Evolutionary conservation across 306 rosid species (phyloP).

Genomic region (Prunus salicina): DNA sequence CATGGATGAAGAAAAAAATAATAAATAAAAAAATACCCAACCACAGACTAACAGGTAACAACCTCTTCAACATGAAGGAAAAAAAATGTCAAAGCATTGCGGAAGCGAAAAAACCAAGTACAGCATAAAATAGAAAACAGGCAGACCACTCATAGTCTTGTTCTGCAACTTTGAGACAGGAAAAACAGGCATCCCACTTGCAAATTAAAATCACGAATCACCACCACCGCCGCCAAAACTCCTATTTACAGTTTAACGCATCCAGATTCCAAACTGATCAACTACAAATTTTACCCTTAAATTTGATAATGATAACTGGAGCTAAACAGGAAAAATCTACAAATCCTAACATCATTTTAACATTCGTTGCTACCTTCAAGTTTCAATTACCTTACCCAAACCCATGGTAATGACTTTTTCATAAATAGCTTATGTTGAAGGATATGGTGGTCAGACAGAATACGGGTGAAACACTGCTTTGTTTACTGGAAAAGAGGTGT

Average conservation of each 20-base stretch:
- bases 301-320: not conserved
- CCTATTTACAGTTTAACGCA: not conserved
- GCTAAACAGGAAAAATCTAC: not conserved
- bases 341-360: slow-evolving; percentile 1
- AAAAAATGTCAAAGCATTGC: not conserved
- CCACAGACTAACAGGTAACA: not conserved
- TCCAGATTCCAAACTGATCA: not conserved
- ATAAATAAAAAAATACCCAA: not conserved
- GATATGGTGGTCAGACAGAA: not conserved
- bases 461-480: not conserved
- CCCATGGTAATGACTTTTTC: not conserved
- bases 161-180: not conserved
- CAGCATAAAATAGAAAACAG: not conserved
- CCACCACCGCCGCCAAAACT: not conserved
- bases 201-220: not conserved
- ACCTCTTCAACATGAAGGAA: not conserved
- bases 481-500: not conserved
- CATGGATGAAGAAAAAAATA: slow-evolving; percentile 14
- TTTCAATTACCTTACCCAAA: not conserved
- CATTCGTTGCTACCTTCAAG: not conserved
- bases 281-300: not conserved
- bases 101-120: not conserved
- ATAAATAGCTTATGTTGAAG: not conserved
- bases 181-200: not conserved
- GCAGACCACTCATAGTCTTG: not conserved